These are phyloP conservation scores for Inosperma sp. DNA, from an alignment of 768 basidiomycete genomes.

Conservation along the genomic window DNA sequence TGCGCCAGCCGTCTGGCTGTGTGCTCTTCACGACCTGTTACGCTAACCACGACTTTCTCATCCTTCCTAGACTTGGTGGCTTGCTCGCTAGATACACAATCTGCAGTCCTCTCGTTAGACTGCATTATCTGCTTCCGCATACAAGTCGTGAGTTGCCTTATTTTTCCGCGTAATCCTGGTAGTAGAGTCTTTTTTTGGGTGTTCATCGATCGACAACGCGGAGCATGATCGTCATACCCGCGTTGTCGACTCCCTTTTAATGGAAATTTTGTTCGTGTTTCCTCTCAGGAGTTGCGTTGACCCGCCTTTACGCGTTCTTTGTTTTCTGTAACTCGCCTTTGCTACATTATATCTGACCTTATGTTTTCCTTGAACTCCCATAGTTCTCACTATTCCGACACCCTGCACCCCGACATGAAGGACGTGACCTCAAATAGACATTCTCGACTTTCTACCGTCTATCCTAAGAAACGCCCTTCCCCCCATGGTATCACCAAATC, in stretches of 20 bases:
- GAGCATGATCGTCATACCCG: not conserved
- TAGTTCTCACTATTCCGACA: slow-evolving; percentile 41
- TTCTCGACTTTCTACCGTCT: slow-evolving; percentile 59
- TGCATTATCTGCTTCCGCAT: slow-evolving; percentile 10
- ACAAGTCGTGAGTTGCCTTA: not conserved
- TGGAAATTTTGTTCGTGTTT: slow-evolving; percentile 4
- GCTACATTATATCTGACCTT: slow-evolving; percentile 23
- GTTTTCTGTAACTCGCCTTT: slow-evolving; percentile 21
- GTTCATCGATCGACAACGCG: not conserved
- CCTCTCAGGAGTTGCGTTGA: slow-evolving; percentile 8
- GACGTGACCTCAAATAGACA: slow-evolving; percentile 60
- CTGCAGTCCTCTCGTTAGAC: slow-evolving; percentile 11
- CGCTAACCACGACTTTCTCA: slow-evolving; percentile 39
- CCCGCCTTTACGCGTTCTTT: slow-evolving; percentile 22
- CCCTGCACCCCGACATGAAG: slow-evolving; percentile 64
- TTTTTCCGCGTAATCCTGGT: not conserved
- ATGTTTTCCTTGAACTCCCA: slow-evolving; percentile 21
- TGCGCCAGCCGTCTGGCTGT: slow-evolving; percentile 20
- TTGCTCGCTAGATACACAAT: slow-evolving; percentile 16
- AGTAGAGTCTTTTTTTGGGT: not conserved
- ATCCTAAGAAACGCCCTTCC: slow-evolving; percentile 83
- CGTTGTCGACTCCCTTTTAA: slow-evolving; percentile 2
- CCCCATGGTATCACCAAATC: slow-evolving; percentile 72
- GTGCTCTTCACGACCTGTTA: slow-evolving; percentile 38
- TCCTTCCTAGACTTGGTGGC: slow-evolving; percentile 23